A percentile compares a stretch with the other conserved stretches of the same genome.
phyloP scores from a whole-genome alignment of 139 green algal genomes.

The Coccomyxa sp. region DNA sequence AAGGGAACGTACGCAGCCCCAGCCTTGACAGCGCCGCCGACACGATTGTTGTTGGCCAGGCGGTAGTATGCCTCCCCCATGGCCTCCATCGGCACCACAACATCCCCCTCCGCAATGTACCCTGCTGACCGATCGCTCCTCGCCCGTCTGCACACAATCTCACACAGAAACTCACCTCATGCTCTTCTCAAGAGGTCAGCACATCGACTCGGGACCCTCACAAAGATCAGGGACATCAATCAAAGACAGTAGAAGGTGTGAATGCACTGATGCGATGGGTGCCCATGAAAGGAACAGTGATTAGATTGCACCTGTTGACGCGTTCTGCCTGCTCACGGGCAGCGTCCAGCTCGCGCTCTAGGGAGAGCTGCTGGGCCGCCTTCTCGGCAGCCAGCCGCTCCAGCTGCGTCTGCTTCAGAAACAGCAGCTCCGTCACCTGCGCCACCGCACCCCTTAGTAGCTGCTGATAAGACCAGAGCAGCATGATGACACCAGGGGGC shows the following conservation, averaged over 20 bases:
- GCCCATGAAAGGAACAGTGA: no score
- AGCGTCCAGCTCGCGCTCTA: slow-evolving; percentile 61
- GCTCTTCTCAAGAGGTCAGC: background rate
- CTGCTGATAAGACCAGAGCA: background rate
- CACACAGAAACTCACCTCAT: background rate
- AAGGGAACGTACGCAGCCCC: background rate
- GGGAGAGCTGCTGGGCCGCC: slow-evolving; percentile 53
- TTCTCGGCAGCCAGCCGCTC: slow-evolving; percentile 54
- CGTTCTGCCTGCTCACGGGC: slow-evolving; percentile 36
- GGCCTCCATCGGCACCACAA: slow-evolving; percentile 72
- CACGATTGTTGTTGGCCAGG: slow-evolving; percentile 36
- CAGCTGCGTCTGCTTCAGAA: slow-evolving; percentile 71
- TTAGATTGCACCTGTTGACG: background rate
- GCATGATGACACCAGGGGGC: background rate
- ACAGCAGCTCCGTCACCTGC: slow-evolving; percentile 65
- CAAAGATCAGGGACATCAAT: no score
- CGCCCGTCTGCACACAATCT: background rate
- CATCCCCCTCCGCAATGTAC: slow-evolving; percentile 17
- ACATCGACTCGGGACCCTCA: no score
- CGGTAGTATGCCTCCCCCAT: slow-evolving; percentile 61
- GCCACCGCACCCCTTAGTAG: background rate
- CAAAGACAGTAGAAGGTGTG: no score
- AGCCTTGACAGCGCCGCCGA: slow-evolving; percentile 42
- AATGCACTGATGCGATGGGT: no score
- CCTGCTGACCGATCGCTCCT: background rate